These are phyloP conservation scores for Calycina herbarum DNA, from an alignment of 2,329 filamentous ascomycete species.

Conservation along the genomic window DNA sequence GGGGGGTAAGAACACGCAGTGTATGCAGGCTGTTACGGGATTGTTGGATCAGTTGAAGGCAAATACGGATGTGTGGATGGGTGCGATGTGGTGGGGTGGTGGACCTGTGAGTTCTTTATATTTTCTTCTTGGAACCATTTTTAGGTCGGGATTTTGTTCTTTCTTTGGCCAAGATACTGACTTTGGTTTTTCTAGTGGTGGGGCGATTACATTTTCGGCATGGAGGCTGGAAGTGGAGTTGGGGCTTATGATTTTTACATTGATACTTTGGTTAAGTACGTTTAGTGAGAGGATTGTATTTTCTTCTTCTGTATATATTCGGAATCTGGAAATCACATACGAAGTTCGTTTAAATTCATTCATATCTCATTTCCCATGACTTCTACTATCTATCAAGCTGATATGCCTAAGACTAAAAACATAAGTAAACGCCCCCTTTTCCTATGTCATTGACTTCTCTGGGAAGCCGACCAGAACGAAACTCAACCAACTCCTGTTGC, in stretches of 20 bases:
- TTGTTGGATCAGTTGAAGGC: slow-evolving; percentile 48
- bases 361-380: too few relatives aligned
- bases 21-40: slow-evolving; percentile 49
- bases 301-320: not conserved
- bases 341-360: too few relatives aligned
- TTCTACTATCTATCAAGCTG: too few relatives aligned
- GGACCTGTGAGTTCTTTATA: slow-evolving; percentile 42
- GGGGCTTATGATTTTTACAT: not conserved
- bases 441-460: too few relatives aligned
- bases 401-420: too few relatives aligned
- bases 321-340: too few relatives aligned
- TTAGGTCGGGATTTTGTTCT: not conserved
- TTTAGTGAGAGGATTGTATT: not conserved
- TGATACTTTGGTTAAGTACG: not conserved
- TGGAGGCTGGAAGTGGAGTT: slow-evolving; percentile 44
- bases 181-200: not conserved
- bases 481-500: too few relatives aligned
- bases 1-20: slow-evolving; percentile 50
- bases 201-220: slow-evolving; percentile 44
- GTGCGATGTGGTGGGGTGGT: slow-evolving; percentile 52
- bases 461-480: too few relatives aligned
- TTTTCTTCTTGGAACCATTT: not conserved
- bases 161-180: not conserved
- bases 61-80: slow-evolving; percentile 53
- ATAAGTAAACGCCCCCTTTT: too few relatives aligned